Conservation (phyloP, 2,329 filamentous ascomycete genomes). For the Talaromyces sp. region DNA sequence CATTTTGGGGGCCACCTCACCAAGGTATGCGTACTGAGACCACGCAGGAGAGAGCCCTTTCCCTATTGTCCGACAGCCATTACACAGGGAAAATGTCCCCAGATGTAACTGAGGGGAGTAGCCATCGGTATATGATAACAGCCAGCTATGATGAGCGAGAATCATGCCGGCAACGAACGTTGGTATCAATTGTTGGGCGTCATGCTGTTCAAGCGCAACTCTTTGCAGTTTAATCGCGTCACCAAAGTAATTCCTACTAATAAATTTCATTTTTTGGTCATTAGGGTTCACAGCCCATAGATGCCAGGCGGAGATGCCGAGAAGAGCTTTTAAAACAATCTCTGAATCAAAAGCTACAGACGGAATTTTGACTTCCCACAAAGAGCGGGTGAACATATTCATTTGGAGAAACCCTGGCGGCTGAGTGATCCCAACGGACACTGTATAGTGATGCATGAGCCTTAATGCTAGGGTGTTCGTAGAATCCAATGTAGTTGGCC, state of each 20-base stretch:
- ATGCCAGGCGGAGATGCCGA: slow-evolving; percentile 10
- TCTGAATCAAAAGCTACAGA: slow-evolving; percentile 7
- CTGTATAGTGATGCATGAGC: slow-evolving; percentile 9
- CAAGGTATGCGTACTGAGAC: slow-evolving; percentile 2
- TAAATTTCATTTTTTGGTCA: background rate
- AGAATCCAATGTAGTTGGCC: slow-evolving; percentile 4
- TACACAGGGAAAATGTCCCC: slow-evolving; percentile 1
- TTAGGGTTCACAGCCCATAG: slow-evolving; percentile 7
- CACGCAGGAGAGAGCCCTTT: background rate
- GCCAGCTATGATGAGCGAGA: slow-evolving; percentile 8
- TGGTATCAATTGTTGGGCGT: background rate
- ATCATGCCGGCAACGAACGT: slow-evolving; percentile 4
- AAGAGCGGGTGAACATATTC: background rate
- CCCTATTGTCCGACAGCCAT: background rate
- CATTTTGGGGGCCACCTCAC: background rate
- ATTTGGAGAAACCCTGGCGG: background rate
- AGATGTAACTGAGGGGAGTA: background rate
- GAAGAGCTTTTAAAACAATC: slow-evolving; percentile 4
- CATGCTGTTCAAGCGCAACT: background rate
- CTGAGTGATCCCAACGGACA: background rate
- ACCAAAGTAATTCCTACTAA: slow-evolving; percentile 4
- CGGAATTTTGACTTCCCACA: slow-evolving; percentile 7
- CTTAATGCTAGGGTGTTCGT: slow-evolving; percentile 2
- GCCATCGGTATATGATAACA: slow-evolving; percentile 3
- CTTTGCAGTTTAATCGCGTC: slow-evolving; percentile 4